A percentile compares a stretch with the other conserved stretches of the same genome.
Evolutionary conservation across 1,284 basidiomycete genomes (phyloP).

Genomic region (Ustilago loliicola): DNA sequence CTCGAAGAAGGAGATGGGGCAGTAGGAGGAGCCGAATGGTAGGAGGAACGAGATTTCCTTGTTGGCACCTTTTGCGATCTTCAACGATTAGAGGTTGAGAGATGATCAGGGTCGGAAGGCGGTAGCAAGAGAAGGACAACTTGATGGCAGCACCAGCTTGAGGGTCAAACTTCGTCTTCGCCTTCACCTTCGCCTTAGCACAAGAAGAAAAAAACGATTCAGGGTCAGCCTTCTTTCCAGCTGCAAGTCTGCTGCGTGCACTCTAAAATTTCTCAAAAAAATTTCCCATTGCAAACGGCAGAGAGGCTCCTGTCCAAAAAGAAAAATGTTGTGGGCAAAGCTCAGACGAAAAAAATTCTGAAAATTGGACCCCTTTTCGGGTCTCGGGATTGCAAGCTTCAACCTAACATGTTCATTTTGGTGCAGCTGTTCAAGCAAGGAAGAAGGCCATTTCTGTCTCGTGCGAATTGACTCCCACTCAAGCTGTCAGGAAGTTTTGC

Average conservation of each 20-base stretch:
- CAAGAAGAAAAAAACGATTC: conserved; percentile 4
- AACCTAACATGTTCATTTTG: background rate
- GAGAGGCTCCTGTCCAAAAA: background rate
- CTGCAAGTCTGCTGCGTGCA: conserved; percentile 8
- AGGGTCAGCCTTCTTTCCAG: background rate
- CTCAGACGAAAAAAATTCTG: conserved; percentile 12
- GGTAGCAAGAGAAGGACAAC: background rate
- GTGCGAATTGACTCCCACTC: background rate
- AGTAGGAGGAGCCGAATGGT: conserved; percentile 1
- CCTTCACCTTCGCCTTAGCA: conserved; percentile 3
- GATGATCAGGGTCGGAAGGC: conserved; percentile 20
- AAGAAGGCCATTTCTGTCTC: background rate
- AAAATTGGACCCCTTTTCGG: conserved; percentile 11
- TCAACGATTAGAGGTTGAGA: background rate
- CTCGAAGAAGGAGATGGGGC: background rate
- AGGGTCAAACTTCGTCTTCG: background rate
- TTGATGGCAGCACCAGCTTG: background rate
- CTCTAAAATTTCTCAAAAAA: conserved; percentile 7
- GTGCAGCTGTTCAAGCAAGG: background rate
- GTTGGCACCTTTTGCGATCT: conserved; percentile 10
- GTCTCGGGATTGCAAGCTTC: background rate
- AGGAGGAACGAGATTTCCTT: background rate
- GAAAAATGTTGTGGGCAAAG: background rate
- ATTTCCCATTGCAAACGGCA: background rate
- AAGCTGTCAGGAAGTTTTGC: conserved; percentile 2